Percentiles rank a stretch among this genome's conserved stretches.
These are phyloP conservation scores for Aspergillus eucalypticola DNA, from an alignment of 2,329 filamentous ascomycete genomes.

Conservation along the genomic window DNA sequence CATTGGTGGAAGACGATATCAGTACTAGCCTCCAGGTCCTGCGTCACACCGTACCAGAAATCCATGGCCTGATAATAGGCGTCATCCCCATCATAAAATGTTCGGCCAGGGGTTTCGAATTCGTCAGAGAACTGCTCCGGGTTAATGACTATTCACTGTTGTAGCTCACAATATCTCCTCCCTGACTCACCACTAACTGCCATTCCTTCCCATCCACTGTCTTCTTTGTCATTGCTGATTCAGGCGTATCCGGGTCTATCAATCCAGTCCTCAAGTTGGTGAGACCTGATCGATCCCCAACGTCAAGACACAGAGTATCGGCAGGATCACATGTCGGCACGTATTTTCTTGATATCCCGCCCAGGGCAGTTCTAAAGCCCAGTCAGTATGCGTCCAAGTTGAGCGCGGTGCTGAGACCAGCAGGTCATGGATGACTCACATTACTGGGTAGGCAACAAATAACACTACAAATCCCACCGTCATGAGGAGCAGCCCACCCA, in stretches of 20 bases:
- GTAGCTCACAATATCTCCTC: background rate
- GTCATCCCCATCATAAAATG: slow-evolving; percentile 71
- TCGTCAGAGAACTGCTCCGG: slow-evolving; percentile 65
- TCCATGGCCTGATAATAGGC: slow-evolving; percentile 68
- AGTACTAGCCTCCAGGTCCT: slow-evolving; percentile 61
- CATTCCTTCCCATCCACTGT: slow-evolving; percentile 61
- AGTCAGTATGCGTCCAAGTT: background rate
- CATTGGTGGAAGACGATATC: background rate
- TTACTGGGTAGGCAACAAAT: slow-evolving; percentile 69
- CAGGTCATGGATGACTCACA: slow-evolving; percentile 52
- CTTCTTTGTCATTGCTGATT: slow-evolving; percentile 57
- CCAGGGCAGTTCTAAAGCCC: slow-evolving; percentile 57
- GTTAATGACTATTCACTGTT: slow-evolving; percentile 6
- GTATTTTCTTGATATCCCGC: slow-evolving; percentile 39
- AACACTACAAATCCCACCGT: slow-evolving; percentile 62
- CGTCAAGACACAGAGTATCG: slow-evolving; percentile 52
- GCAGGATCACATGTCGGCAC: slow-evolving; percentile 32
- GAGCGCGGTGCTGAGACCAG: background rate
- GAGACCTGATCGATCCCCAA: slow-evolving; percentile 54
- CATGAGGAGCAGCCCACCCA: slow-evolving; percentile 63
- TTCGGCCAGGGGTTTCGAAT: slow-evolving; percentile 66
- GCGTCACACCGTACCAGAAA: slow-evolving; percentile 71
- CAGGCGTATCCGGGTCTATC: slow-evolving; percentile 68
- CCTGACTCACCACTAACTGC: slow-evolving; percentile 58
- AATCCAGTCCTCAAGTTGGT: slow-evolving; percentile 62